Evolutionary conservation across 345 rosid species (phyloP), one percentile per base, ranked within the genome.

Genomic region (Alliaria petiolata): DNA sequence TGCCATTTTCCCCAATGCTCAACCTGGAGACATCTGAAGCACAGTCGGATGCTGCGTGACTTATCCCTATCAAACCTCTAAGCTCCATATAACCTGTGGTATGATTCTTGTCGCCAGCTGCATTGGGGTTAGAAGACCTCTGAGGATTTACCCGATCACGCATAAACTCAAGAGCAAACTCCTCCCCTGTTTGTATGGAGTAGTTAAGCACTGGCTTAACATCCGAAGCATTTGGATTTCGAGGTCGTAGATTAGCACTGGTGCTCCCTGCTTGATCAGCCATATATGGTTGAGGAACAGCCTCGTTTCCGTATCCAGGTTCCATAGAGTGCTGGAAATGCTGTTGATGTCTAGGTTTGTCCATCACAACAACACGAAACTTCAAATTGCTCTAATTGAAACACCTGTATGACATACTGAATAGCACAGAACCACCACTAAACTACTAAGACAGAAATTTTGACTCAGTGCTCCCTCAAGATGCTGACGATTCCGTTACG

Each of bases 111-210:
- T 89, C 88, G 16, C 70, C 75, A 4, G 67, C 67, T 62, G 68
- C 55, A 63, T 71, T 83, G 44, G 80, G 79, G 53, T 79, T 65
- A 1, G 75, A 74, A 70, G 85, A 81, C 67, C 71, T 84, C 79
- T 67, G 78, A 64, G 90, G 82, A 74, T 72, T 78, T 15, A 85
- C 86, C 51, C 92, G 85, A 59, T 89, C 98, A 50, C 85, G 89
- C 91, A 89, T 84, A 75, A 92, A 92, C 77, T 87, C 98, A 45
- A 92, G 85, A 78, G 96, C 81, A 59, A 92, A 92, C 76, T 92
- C 98, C 81, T 92, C 98, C 7, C 98, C 98, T 28, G 96, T 92
- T 70, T 84, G 92, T 69, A 89, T 85, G 57, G 98, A 92, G 81
- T 47, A 89, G 79, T 88, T 85, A 76, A 36, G 92, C 30, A 84